Evolutionary conservation across 306 rosid species (phyloP).

Genomic region (Benincasa hispida): DNA sequence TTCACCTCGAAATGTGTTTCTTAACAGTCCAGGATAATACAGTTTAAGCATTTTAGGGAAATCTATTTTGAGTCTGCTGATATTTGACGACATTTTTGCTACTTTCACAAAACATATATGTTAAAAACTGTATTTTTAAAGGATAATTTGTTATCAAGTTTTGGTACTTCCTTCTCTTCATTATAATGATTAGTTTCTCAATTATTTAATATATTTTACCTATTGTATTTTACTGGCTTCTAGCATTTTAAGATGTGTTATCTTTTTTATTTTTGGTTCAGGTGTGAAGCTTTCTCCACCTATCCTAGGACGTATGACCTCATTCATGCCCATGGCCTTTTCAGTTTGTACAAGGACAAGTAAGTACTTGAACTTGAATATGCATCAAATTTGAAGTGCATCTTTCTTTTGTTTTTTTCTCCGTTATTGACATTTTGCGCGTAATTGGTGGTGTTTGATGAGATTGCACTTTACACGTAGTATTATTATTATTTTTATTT

Average conservation of each 20-base stretch:
- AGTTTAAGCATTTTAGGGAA: not conserved
- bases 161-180: not conserved
- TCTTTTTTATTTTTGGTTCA: slow-evolving; percentile 19
- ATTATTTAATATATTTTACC: not conserved
- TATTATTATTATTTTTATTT: too few relatives aligned
- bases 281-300: slow-evolving; percentile 92
- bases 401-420: not conserved
- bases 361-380: slow-evolving; percentile 22
- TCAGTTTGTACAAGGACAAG: slow-evolving; percentile 73
- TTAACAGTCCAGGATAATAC: not conserved
- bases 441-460: not conserved
- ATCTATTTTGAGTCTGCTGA: not conserved
- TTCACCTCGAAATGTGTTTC: not conserved
- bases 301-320: slow-evolving; percentile 97
- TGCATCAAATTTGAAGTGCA: not conserved
- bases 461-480: too few relatives aligned
- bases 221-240: not conserved
- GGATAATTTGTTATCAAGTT: not conserved
- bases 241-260: not conserved
- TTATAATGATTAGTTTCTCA: not conserved
- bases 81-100: not conserved
- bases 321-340: slow-evolving; percentile 74
- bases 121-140: not conserved
- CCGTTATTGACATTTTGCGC: not conserved
- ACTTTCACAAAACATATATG: not conserved